phyloP scores from a whole-genome alignment of 106 monocot species.

The Agapanthus africanus region DNA sequence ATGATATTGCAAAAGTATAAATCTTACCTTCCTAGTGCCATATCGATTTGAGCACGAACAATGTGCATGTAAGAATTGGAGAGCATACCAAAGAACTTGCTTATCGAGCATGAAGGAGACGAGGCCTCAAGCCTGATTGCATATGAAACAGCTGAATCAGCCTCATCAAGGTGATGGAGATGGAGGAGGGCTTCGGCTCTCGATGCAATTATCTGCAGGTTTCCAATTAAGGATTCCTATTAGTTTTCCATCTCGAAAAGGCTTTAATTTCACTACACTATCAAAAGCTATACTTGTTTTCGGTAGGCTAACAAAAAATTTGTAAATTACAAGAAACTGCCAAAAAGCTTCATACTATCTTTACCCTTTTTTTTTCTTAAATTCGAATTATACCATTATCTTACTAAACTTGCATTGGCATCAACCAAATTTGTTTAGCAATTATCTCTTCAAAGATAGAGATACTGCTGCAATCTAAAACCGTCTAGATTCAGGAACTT shows the following conservation, averaged over 20 bases:
- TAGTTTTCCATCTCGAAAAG: not conserved
- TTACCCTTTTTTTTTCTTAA: no score
- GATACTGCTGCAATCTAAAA: no score
- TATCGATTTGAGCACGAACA: conserved; percentile 71
- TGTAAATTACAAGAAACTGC: no score
- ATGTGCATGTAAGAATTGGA: conserved; percentile 42
- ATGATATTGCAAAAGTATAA: no score
- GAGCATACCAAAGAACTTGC: conserved; percentile 44
- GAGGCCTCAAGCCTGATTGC: conserved; percentile 31
- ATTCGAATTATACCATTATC: not conserved
- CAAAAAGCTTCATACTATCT: no score
- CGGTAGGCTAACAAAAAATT: no score
- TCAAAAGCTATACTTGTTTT: no score
- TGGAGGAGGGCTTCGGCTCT: conserved; percentile 79
- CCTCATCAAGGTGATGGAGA: conserved; percentile 64
- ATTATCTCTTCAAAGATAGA: no score
- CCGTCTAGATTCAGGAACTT: no score
- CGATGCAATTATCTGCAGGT: conserved; percentile 47
- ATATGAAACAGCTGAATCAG: conserved; percentile 47
- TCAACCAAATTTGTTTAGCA: no score
- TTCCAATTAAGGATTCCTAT: conserved; percentile 6
- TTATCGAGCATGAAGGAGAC: conserved; percentile 11
- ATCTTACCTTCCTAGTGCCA: conserved; percentile 86
- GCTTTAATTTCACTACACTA: no score
- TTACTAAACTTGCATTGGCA: no score